Conservation (phyloP, 768 basidiomycete species). For the Suillus decipiens region DNA sequence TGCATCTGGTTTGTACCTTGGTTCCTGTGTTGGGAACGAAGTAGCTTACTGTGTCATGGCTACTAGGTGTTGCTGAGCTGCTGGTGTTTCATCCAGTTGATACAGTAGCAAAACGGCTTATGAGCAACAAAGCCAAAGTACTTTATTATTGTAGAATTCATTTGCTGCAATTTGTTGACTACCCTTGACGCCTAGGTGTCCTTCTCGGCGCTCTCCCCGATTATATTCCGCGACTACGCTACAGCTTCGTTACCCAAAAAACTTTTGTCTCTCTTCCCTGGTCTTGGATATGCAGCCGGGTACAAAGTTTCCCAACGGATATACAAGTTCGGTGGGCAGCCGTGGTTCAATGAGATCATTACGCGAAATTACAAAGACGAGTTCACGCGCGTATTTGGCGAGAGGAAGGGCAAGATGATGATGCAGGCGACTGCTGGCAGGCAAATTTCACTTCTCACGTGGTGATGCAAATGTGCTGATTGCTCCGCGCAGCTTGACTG, state of each 20-base stretch:
- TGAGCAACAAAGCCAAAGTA: constrained; percentile 95
- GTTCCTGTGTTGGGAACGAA: neutral
- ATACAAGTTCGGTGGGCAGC: constrained; percentile 99
- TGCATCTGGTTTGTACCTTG: constrained; percentile 66
- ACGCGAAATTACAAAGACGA: constrained; percentile 75
- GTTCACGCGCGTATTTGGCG: constrained; percentile 86
- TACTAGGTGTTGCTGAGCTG: constrained; percentile 87
- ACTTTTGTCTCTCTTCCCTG: constrained; percentile 94
- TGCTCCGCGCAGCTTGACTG: constrained; percentile 51
- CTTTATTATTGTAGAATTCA: neutral
- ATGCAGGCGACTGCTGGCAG: constrained; percentile 95
- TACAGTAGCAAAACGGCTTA: constrained; percentile 96
- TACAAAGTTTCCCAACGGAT: constrained; percentile 94
- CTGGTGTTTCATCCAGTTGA: constrained; percentile 95
- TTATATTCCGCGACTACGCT: constrained; percentile 89
- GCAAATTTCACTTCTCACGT: constrained; percentile 40
- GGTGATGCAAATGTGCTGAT: neutral
- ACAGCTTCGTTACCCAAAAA: constrained; percentile 63
- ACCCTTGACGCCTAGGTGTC: constrained; percentile 50
- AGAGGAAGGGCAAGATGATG: constrained; percentile 93
- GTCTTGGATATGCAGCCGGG: constrained; percentile 96
- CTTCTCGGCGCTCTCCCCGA: constrained; percentile 58
- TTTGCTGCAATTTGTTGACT: constrained; percentile 5
- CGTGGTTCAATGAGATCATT: constrained; percentile 95
- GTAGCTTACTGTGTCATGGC: neutral